Percentiles rank a stretch among this genome's conserved stretches.
Conservation (phyloP, 805 yeast species). For the Candida taoyuanica region DNA sequence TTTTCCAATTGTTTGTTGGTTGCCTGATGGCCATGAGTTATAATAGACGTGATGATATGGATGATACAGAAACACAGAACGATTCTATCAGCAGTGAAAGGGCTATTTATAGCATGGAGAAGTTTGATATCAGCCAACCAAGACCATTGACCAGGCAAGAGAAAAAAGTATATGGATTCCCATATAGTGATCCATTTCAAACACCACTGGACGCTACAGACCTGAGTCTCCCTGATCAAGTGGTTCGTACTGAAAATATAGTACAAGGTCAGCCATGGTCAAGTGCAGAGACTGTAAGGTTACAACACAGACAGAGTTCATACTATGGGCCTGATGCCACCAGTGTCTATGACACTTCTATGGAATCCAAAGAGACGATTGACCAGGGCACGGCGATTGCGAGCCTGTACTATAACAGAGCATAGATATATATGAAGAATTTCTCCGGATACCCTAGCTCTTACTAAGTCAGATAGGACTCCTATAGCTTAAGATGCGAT, state of each 20-base stretch:
- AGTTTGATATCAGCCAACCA: constrained; percentile 18
- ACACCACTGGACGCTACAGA: background rate
- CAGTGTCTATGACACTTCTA: background rate
- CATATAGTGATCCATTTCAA: constrained; percentile 13
- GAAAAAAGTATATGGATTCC: constrained; percentile 19
- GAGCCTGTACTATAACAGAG: background rate
- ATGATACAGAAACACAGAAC: background rate
- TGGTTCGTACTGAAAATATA: too few species aligned
- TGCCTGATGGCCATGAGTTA: constrained; percentile 9
- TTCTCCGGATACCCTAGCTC: too few species aligned
- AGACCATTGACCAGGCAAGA: constrained; percentile 16
- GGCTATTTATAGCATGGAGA: background rate
- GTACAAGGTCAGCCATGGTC: background rate
- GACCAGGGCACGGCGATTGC: background rate
- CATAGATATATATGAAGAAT: too few species aligned
- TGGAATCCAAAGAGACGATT: background rate
- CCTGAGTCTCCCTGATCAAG: background rate
- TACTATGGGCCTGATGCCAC: constrained; percentile 1
- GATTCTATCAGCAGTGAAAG: background rate
- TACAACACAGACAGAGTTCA: constrained; percentile 1
- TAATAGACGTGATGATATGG: background rate
- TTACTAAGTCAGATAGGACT: too few species aligned
- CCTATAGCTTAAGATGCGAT: too few species aligned
- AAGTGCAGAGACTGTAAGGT: background rate
- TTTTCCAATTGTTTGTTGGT: constrained; percentile 40